Percentiles rank a stretch among this genome's conserved stretches.
Evolutionary conservation across 768 basidiomycete species (phyloP).

Genomic region (Auricularia sp.): DNA sequence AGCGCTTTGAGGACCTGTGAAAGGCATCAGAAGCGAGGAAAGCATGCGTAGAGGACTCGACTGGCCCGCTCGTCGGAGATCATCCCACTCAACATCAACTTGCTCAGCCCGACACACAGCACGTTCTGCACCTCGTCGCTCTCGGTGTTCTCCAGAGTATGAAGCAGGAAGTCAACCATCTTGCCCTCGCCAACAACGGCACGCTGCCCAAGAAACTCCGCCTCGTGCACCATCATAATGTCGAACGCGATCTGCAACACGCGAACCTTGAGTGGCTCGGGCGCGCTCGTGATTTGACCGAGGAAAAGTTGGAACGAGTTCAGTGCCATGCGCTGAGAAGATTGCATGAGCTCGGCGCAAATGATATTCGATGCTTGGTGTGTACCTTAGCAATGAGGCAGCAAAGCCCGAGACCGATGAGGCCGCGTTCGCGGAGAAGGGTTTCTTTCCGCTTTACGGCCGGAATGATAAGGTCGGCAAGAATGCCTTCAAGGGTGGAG

Average conservation of each 20-base stretch:
- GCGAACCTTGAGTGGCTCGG: constrained; percentile 54
- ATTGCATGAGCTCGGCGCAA: constrained; percentile 2
- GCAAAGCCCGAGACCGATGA: constrained; percentile 72
- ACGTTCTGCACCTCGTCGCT: constrained; percentile 56
- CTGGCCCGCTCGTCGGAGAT: constrained; percentile 61
- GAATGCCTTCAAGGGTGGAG: constrained; percentile 54
- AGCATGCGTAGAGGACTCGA: not conserved
- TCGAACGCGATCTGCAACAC: constrained; percentile 82
- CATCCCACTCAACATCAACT: constrained; percentile 72
- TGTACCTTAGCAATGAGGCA: constrained; percentile 72
- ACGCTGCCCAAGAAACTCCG: constrained; percentile 41
- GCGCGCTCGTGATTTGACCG: constrained; percentile 56
- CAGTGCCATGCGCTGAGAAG: constrained; percentile 33
- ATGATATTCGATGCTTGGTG: constrained; percentile 18
- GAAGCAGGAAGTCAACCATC: constrained; percentile 58
- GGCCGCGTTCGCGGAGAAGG: constrained; percentile 67
- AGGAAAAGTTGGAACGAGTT: constrained; percentile 73
- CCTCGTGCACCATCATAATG: constrained; percentile 75
- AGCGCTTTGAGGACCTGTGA: constrained; percentile 40
- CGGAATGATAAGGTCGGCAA: constrained; percentile 82
- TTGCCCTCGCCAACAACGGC: constrained; percentile 28
- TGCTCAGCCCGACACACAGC: constrained; percentile 72
- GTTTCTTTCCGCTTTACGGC: constrained; percentile 84
- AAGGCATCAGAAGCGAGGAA: not conserved
- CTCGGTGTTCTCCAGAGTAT: constrained; percentile 46